Base-by-base conservation (phyloP, 306 rosid genomes). In the Cicer yamashitae region DNA sequence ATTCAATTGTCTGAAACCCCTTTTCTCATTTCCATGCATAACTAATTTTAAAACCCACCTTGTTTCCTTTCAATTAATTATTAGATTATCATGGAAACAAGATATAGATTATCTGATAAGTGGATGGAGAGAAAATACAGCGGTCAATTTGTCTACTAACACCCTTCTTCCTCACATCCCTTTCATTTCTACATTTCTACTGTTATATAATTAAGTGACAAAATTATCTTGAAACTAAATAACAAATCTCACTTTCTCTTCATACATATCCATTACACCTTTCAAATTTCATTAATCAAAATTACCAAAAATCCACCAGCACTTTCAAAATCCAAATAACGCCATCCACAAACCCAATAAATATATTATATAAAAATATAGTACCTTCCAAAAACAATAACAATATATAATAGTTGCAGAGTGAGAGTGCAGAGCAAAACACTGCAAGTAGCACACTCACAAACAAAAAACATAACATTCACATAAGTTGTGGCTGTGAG, bases 401-500 rank as follows among this genome's bases (percentile, higher is more conserved):
- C 37, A 60, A 34, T 46, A 12, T 3, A 62, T 40, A 34, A 14
- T 44, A 43, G 79, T 45, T 45, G 20, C 63, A 25, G 5, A 67
- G 62, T 69, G 77, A 25, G 2, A 67, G 50, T 69, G 81, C 57
- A 82, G 47, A 54, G 68, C 71, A 70, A 70, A 53, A 18, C 74
- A 54, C 66, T 69, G 82, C 83, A 73, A 77, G 82, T 82, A 58
- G 78, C 83, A 70, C 83, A 77, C 81, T 53, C 70, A 61, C 69
- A 85, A 83, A 87, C 91, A 87, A 85, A 84, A 71, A 12, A 53
- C 75, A 51, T 74, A 84, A 87, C 86, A 45, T 45, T 77, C 69
- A 39, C 80, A 48, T 65, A 81, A 84, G 78, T 83, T 87, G 96
- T 91, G 97, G 97, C 71, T 71, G 79, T 67, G 74, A 89, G 77